Percentiles rank a stretch among this genome's conserved stretches.
phyloP scores from a whole-genome alignment of 1,284 basidiomycete genomes.

The Xerocomus nothofagi region DNA sequence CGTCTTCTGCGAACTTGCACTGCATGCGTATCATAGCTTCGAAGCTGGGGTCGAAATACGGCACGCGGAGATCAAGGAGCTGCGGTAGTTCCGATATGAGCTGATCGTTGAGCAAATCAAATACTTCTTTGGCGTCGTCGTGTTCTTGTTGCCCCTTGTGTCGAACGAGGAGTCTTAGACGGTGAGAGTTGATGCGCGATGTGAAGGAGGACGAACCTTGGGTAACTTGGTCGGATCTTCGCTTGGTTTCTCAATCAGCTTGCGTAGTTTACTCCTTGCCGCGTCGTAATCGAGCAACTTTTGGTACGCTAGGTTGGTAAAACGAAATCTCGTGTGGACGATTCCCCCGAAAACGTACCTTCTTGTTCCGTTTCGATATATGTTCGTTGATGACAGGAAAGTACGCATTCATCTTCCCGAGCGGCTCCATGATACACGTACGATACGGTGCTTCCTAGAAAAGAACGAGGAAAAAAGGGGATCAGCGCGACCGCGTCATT shows the following conservation, averaged over 20 bases:
- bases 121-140: slow-evolving; percentile 92
- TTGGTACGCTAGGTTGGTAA: background rate
- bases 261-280: slow-evolving; percentile 85
- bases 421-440: slow-evolving; percentile 91
- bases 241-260: slow-evolving; percentile 89
- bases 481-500: slow-evolving; percentile 8
- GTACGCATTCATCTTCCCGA: slow-evolving; percentile 95
- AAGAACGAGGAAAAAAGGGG: too few species aligned
- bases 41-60: slow-evolving; percentile 97
- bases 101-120: slow-evolving; percentile 91
- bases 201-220: slow-evolving; percentile 47
- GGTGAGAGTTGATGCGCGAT: background rate
- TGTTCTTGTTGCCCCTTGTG: slow-evolving; percentile 88
- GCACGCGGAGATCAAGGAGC: slow-evolving; percentile 91
- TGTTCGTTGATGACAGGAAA: slow-evolving; percentile 95
- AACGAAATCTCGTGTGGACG: background rate
- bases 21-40: slow-evolving; percentile 99
- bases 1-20: slow-evolving; percentile 95
- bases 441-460: slow-evolving; percentile 89
- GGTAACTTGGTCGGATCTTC: slow-evolving; percentile 94
- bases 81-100: slow-evolving; percentile 90
- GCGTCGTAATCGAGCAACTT: slow-evolving; percentile 97
- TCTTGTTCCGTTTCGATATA: slow-evolving; percentile 94
- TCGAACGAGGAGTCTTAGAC: background rate
- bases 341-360: slow-evolving; percentile 57